A percentile compares a stretch with the other conserved stretches of the same genome.
Evolutionary conservation across 768 basidiomycete species (phyloP).

Genomic region (Leucosporidium scottii): DNA sequence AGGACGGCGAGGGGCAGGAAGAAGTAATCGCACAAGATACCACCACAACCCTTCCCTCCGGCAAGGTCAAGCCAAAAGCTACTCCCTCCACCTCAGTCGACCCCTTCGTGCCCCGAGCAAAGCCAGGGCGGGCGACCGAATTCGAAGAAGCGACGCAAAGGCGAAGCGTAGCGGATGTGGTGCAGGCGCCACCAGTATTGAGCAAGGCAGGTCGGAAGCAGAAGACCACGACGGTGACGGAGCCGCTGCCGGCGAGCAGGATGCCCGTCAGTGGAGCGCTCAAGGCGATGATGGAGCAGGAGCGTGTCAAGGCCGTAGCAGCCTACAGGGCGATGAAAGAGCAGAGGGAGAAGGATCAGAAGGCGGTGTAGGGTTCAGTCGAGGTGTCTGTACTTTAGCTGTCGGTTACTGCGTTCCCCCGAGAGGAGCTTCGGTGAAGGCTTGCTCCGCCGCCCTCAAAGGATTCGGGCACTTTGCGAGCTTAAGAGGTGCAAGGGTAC

Average conservation of each 20-base stretch:
- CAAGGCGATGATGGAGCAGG: slow-evolving; percentile 66
- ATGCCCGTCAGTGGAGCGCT: slow-evolving; percentile 63
- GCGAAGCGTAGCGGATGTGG: slow-evolving; percentile 51
- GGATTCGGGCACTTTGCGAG: too few relatives aligned
- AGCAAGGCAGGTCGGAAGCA: slow-evolving; percentile 50
- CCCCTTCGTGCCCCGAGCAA: slow-evolving; percentile 17
- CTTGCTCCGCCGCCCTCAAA: too few relatives aligned
- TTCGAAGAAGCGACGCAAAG: slow-evolving; percentile 8
- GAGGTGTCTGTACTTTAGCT: too few relatives aligned
- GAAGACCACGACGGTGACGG: slow-evolving; percentile 35
- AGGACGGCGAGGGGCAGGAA: slow-evolving; percentile 6
- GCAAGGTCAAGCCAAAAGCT: slow-evolving; percentile 13
- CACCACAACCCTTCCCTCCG: not conserved
- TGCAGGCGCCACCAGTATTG: slow-evolving; percentile 59
- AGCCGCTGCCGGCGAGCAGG: slow-evolving; percentile 19
- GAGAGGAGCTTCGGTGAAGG: too few relatives aligned
- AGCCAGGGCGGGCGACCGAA: slow-evolving; percentile 20
- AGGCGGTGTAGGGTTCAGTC: slow-evolving; percentile 15
- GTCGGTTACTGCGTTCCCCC: too few relatives aligned
- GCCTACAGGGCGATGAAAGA: slow-evolving; percentile 62
- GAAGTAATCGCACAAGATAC: not conserved
- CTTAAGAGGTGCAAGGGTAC: too few relatives aligned
- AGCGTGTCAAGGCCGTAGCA: slow-evolving; percentile 61
- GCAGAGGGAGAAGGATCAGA: slow-evolving; percentile 39
- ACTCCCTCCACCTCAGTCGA: slow-evolving; percentile 26